Conservation (phyloP, 495 filamentous ascomycete species). For the Aspergillus ostianus region DNA sequence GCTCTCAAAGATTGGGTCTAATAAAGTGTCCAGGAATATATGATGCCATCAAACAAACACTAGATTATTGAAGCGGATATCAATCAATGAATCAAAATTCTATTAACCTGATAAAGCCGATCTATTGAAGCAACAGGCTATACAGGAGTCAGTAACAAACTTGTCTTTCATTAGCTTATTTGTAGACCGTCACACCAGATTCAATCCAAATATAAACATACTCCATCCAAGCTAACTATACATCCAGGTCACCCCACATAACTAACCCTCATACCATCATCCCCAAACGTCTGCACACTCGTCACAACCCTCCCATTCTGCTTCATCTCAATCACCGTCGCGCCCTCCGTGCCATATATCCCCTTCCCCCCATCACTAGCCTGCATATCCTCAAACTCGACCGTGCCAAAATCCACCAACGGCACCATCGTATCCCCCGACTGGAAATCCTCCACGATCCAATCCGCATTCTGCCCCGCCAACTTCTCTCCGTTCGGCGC, state of each 20-base stretch:
- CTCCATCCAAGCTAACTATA: neutral
- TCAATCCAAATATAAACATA: too few relatives aligned
- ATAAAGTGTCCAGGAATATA: conserved; percentile 52
- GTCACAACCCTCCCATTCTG: conserved; percentile 51
- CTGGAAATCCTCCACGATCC: conserved; percentile 66
- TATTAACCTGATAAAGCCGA: too few relatives aligned
- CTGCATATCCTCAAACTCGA: conserved; percentile 48
- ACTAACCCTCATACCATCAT: conserved; percentile 34
- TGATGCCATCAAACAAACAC: conserved; percentile 58
- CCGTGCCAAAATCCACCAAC: conserved; percentile 52
- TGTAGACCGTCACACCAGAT: too few relatives aligned
- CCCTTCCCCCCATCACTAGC: conserved; percentile 32
- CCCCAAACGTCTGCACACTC: conserved; percentile 38
- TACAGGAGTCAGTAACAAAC: too few relatives aligned
- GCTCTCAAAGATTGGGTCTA: conserved; percentile 1
- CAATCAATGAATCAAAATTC: too few relatives aligned
- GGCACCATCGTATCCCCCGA: conserved; percentile 44
- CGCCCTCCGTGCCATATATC: conserved; percentile 35
- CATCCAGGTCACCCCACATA: conserved; percentile 19
- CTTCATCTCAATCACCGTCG: conserved; percentile 51
- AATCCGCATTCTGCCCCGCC: conserved; percentile 54
- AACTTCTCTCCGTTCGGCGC: conserved; percentile 20
- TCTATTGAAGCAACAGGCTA: too few relatives aligned
- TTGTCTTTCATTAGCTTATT: too few relatives aligned
- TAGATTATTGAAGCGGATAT: conserved; percentile 59